Evolutionary conservation across 768 basidiomycete species (phyloP).

Genomic region (Pseudohyphozyma bogoriensis): DNA sequence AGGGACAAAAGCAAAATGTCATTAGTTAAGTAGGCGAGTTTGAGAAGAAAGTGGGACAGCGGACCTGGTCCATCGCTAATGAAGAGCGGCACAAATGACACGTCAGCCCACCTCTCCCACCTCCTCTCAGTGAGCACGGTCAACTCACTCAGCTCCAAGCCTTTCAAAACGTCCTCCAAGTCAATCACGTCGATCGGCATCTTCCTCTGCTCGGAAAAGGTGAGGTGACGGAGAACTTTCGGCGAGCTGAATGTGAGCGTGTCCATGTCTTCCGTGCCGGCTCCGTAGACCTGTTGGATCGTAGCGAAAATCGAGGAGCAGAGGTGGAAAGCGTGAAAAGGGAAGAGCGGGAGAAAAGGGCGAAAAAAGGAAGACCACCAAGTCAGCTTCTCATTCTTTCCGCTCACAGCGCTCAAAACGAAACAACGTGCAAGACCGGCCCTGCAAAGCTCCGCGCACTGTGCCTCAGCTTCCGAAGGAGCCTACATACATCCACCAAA

Average conservation of each 20-base stretch:
- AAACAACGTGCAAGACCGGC: conserved; percentile 63
- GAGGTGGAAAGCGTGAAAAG: too few relatives aligned
- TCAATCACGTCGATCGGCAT: conserved; percentile 88
- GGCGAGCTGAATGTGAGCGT: conserved; percentile 92
- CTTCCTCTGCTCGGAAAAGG: conserved; percentile 96
- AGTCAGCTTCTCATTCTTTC: too few relatives aligned
- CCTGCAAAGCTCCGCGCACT: conserved; percentile 94
- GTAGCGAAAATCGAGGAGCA: neutral
- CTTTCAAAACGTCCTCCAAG: conserved; percentile 69
- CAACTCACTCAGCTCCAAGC: conserved; percentile 84
- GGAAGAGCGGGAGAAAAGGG: neutral
- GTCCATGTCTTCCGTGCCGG: conserved; percentile 99
- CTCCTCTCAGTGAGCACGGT: too few relatives aligned
- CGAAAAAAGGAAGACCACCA: too few relatives aligned
- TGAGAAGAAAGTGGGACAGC: conserved; percentile 3
- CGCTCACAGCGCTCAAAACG: neutral
- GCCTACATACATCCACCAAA: too few relatives aligned
- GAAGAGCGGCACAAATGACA: too few relatives aligned
- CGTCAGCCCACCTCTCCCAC: too few relatives aligned
- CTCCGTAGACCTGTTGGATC: conserved; percentile 68
- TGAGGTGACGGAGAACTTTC: conserved; percentile 85
- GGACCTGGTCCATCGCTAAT: conserved; percentile 80
- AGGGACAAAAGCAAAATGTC: neutral
- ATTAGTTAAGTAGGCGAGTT: neutral
- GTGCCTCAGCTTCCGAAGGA: conserved; percentile 96